phyloP scores from a whole-genome alignment of 2,329 filamentous ascomycete genomes.

The Alternaria viburni region DNA sequence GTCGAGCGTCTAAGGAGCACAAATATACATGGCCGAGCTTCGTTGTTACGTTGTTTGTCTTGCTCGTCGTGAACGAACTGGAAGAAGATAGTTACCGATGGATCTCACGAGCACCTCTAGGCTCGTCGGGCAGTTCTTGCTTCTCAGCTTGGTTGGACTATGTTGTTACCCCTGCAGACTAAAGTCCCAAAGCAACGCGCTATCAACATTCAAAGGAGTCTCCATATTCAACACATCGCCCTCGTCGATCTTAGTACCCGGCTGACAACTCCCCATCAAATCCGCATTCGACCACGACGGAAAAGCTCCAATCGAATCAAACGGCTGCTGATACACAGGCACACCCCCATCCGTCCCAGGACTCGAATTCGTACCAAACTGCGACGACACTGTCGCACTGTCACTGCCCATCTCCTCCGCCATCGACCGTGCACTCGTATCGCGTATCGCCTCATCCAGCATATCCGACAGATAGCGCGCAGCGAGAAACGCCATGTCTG shows the following conservation, averaged over 20 bases:
- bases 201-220: background rate
- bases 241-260: background rate
- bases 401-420: background rate
- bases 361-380: background rate
- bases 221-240: background rate
- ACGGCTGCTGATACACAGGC: background rate
- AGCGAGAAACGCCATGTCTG: constrained; percentile 56
- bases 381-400: background rate
- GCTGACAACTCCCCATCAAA: background rate
- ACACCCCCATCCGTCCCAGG: background rate
- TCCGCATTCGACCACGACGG: background rate
- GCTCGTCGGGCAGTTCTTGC: background rate
- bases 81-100: background rate
- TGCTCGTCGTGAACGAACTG: background rate
- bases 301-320: background rate
- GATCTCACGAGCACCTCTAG: background rate
- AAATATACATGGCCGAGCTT: background rate
- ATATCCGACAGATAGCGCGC: constrained; percentile 41
- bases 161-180: background rate
- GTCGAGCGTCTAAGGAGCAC: background rate
- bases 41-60: background rate
- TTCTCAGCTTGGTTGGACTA: no score
- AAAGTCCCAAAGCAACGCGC: background rate
- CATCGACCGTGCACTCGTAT: background rate
- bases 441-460: constrained; percentile 11